Base-by-base conservation (phyloP, 345 rosid genomes). In the Lepidium sativum region DNA sequence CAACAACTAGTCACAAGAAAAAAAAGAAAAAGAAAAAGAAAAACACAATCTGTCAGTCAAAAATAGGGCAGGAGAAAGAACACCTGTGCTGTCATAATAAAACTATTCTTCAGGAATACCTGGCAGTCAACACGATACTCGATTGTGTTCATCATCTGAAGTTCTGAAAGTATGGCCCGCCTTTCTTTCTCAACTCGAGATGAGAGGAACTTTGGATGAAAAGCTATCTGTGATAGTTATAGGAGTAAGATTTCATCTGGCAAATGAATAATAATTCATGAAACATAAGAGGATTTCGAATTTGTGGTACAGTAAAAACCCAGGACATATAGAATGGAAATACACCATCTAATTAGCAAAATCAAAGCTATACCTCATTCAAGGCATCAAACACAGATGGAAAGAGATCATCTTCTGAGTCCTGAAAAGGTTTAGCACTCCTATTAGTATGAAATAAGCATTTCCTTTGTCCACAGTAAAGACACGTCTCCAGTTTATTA, bases 81-180 rank as follows among this genome's bases (percentile, higher is more conserved):
- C 14, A 49, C 35, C 5, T 50, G 17, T 32, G 59, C 69, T 38
- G 55, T 75, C 54, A 77, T 51, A 77, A 54, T 33, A 54, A 55
- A 45, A 63, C 53, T 32, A 63, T 15, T 61, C 45, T n/a, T 38
- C 35, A 54, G 58, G 29, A 38, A 49, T 63, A 94, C 99, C 95
- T 90, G 99, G 74, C 99, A 95, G 79, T 95, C 99, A 40, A 95
- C 99, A 72, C 99, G 96, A 69, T 95, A 95, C 75, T 95, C 99
- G 55, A 95, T 95, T 6, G 99, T 91, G 72, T 95, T 95, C 99
- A 95, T 95, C 99, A 95, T 95, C 77, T 95, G 99, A 51, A 95
- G 73, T 79, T 95, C 97, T 29, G 99, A 95, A 79, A 95, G 95
- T 69, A 95, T 91, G 57, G 99, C 99, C n/a, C 96, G 88, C 38